Conservation (phyloP, 192 early-diverging fungal species). For the Coemansia aciculifera region DNA sequence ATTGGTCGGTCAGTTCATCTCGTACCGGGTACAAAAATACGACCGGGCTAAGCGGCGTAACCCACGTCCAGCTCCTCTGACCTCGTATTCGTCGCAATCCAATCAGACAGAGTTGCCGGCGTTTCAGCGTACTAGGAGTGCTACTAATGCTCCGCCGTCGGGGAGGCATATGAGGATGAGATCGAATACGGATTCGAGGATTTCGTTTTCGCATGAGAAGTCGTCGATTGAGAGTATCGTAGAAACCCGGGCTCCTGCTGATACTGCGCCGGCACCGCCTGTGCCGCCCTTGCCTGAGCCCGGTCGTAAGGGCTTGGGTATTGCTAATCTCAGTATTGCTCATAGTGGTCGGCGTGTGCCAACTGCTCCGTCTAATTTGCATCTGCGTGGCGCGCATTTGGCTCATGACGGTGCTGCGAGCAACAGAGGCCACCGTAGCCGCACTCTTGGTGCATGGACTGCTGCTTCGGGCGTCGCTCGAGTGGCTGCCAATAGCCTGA, state of each 20-base stretch:
- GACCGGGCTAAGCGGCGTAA: slow-evolving; percentile 30
- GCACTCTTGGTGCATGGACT: slow-evolving; percentile 18
- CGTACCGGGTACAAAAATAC: slow-evolving; percentile 74
- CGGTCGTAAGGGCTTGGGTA: slow-evolving; percentile 18
- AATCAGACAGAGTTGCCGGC: slow-evolving; percentile 42
- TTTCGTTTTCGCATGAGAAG: slow-evolving; percentile 30
- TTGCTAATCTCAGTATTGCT: slow-evolving; percentile 15
- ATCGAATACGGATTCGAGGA: slow-evolving; percentile 45
- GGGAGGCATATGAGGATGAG: slow-evolving; percentile 34
- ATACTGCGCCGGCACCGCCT: neutral
- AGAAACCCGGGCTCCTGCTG: neutral
- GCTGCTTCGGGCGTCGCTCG: slow-evolving; percentile 15
- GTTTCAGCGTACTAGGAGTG: slow-evolving; percentile 36
- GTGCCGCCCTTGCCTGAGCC: neutral
- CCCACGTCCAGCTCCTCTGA: slow-evolving; percentile 15
- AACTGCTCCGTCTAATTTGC: neutral
- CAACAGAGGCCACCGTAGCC: slow-evolving; percentile 11
- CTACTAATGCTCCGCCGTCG: slow-evolving; percentile 18
- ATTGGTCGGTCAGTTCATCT: slow-evolving; percentile 84
- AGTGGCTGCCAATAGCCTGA: neutral
- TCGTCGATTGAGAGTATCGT: slow-evolving; percentile 1
- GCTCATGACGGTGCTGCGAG: neutral
- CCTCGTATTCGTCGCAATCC: slow-evolving; percentile 41
- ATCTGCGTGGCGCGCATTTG: neutral
- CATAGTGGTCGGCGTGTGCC: slow-evolving; percentile 1